These are phyloP conservation scores for Pachysandra terminalis DNA, from an alignment of 164 flowering plant species.

Conservation along the genomic window DNA sequence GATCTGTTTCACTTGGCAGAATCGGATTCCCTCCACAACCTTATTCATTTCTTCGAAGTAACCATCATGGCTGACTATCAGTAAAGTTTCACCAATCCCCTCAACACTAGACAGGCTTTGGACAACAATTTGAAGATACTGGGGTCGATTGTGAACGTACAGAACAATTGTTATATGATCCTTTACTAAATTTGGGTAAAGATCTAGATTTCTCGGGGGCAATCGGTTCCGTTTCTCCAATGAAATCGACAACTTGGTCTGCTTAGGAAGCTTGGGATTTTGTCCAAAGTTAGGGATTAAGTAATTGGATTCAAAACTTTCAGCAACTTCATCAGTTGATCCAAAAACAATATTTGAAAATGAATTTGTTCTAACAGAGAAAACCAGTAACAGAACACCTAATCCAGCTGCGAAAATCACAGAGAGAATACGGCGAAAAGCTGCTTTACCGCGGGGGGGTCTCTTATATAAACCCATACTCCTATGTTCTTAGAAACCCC, in stretches of 20 bases:
- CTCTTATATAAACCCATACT: conserved; percentile 39
- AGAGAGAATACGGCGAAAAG: conserved; percentile 28
- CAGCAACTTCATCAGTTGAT: conserved; percentile 8
- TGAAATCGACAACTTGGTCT: conserved; percentile 36
- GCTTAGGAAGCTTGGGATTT: conserved; percentile 34
- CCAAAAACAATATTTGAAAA: conserved; percentile 7
- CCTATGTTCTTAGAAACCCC: neutral
- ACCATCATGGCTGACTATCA: conserved; percentile 71
- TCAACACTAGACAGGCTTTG: conserved; percentile 52
- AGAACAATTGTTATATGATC: conserved; percentile 53
- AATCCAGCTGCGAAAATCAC: conserved; percentile 29
- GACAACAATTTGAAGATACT: conserved; percentile 52
- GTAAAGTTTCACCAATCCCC: conserved; percentile 60
- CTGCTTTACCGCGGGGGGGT: conserved; percentile 23
- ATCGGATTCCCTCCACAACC: conserved; percentile 49
- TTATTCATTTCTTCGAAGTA: conserved; percentile 62
- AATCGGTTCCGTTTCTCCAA: conserved; percentile 42
- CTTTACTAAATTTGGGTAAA: conserved; percentile 41
- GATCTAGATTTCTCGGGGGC: conserved; percentile 56
- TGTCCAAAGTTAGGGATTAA: neutral
- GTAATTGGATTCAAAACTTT: neutral
- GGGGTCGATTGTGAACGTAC: conserved; percentile 72
- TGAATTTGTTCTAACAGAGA: conserved; percentile 25
- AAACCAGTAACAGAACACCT: conserved; percentile 28
- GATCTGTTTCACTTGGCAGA: conserved; percentile 75